phyloP scores from a whole-genome alignment of 805 yeast species.

The Cyberlindnera nakhonratchasimensis region DNA sequence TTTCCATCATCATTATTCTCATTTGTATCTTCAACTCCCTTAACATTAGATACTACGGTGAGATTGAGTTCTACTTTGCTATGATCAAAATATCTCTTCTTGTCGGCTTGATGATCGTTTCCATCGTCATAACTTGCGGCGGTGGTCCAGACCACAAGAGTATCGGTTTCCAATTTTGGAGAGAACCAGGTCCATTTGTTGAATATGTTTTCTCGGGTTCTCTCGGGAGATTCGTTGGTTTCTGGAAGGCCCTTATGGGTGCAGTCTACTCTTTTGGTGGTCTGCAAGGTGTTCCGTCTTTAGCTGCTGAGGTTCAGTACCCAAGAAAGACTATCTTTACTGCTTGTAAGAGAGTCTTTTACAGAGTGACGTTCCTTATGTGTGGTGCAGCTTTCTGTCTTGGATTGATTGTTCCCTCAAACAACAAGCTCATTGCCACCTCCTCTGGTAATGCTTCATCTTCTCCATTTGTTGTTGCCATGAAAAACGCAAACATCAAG shows the following conservation, averaged over 20 bases:
- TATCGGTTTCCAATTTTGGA: conserved; percentile 2
- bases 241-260: conserved; percentile 4
- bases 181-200: conserved; percentile 2
- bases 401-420: conserved; percentile 1
- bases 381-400: conserved; percentile 4
- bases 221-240: not conserved
- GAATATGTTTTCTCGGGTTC: not conserved
- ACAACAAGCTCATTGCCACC: not conserved
- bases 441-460: conserved; percentile 3
- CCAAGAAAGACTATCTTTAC: conserved; percentile 6
- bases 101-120: conserved; percentile 1
- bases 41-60: conserved; percentile 2
- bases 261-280: conserved; percentile 4
- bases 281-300: conserved; percentile 3
- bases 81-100: conserved; percentile 3
- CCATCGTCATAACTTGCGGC: conserved; percentile 1
- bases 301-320: conserved; percentile 4
- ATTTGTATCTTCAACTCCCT: not conserved
- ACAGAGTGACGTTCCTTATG: conserved; percentile 3
- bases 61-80: conserved; percentile 3
- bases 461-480: conserved; percentile 4
- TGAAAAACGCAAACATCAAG: conserved; percentile 2
- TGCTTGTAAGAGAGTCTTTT: conserved; percentile 2
- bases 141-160: conserved; percentile 4
- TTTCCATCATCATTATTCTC: not conserved